Evolutionary conservation across 1,284 basidiomycete species (phyloP).

Genomic region (Cystobasidium sp.): DNA sequence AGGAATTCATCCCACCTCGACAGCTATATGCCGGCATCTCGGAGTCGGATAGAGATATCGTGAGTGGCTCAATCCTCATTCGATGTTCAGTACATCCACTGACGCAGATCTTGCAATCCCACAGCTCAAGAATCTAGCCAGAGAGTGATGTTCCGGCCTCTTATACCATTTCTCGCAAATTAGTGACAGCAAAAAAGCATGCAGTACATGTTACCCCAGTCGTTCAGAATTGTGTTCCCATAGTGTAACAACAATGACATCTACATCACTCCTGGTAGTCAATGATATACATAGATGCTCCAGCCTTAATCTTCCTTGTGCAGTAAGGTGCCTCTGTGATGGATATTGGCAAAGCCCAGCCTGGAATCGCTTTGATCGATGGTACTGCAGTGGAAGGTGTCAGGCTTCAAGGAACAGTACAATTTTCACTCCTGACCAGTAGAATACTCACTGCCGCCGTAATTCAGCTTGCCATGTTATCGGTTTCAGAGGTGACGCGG

Average conservation of each 20-base stretch:
- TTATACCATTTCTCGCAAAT: not conserved
- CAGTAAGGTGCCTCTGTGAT: slow-evolving; percentile 38
- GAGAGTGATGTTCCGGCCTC: not conserved
- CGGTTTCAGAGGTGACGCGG: slow-evolving; percentile 28
- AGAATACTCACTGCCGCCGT: slow-evolving; percentile 34
- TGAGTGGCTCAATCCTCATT: slow-evolving; percentile 8
- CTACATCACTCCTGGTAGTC: not conserved
- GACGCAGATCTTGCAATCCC: not conserved
- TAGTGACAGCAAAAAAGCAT: not conserved
- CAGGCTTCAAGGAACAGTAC: not conserved
- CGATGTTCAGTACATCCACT: not conserved
- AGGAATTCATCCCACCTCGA: slow-evolving; percentile 46
- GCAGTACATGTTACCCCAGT: not conserved
- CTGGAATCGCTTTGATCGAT: slow-evolving; percentile 43
- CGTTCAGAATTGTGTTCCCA: not conserved
- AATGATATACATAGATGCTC: not conserved
- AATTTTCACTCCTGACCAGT: not conserved
- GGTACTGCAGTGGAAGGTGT: slow-evolving; percentile 15
- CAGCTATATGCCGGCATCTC: slow-evolving; percentile 47
- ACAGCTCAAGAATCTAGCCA: slow-evolving; percentile 36
- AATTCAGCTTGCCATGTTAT: slow-evolving; percentile 44
- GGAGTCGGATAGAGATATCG: slow-evolving; percentile 46
- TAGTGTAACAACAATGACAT: slow-evolving; percentile 25
- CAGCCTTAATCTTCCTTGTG: slow-evolving; percentile 29
- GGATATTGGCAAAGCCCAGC: slow-evolving; percentile 42